Evolutionary conservation across 2,329 filamentous ascomycete genomes (phyloP).

Genomic region (Xylaria sp.): DNA sequence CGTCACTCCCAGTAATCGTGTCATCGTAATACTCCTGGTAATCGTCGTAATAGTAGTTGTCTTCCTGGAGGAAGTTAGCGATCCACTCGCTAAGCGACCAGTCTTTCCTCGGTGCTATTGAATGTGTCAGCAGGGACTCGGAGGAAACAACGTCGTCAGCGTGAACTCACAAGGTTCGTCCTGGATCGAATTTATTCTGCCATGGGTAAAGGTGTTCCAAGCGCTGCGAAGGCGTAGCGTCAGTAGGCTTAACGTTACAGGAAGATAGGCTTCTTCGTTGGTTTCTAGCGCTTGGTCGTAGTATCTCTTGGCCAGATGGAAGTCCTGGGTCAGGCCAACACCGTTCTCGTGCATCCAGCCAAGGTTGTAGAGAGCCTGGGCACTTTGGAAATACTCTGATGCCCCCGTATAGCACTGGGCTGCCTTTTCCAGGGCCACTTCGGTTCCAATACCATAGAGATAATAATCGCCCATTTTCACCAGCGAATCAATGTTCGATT

Average conservation of each 20-base stretch:
- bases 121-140: slow-evolving; percentile 32
- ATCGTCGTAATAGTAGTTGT: slow-evolving; percentile 65
- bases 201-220: slow-evolving; percentile 92
- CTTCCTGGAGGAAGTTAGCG: slow-evolving; percentile 76
- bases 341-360: slow-evolving; percentile 99
- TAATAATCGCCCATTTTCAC: slow-evolving; percentile 99
- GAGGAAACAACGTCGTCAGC: neutral
- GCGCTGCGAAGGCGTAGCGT: slow-evolving; percentile 85
- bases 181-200: slow-evolving; percentile 88
- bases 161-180: slow-evolving; percentile 75
- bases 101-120: slow-evolving; percentile 66
- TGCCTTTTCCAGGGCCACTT: slow-evolving; percentile 77
- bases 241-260: slow-evolving; percentile 83
- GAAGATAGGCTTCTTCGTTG: slow-evolving; percentile 90
- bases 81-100: slow-evolving; percentile 87
- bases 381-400: slow-evolving; percentile 87
- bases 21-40: slow-evolving; percentile 61
- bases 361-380: slow-evolving; percentile 94
- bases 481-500: slow-evolving; percentile 88
- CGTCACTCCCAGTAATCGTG: slow-evolving; percentile 58
- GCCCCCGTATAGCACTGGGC: slow-evolving; percentile 91
- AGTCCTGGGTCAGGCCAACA: slow-evolving; percentile 89
- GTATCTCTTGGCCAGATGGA: slow-evolving; percentile 93
- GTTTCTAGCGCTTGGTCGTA: slow-evolving; percentile 92
- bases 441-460: slow-evolving; percentile 75